Evolutionary conservation across 495 filamentous ascomycete genomes (phyloP), one percentile per base, ranked within the genome.

Genomic region (Trichodelitschia bisporula): DNA sequence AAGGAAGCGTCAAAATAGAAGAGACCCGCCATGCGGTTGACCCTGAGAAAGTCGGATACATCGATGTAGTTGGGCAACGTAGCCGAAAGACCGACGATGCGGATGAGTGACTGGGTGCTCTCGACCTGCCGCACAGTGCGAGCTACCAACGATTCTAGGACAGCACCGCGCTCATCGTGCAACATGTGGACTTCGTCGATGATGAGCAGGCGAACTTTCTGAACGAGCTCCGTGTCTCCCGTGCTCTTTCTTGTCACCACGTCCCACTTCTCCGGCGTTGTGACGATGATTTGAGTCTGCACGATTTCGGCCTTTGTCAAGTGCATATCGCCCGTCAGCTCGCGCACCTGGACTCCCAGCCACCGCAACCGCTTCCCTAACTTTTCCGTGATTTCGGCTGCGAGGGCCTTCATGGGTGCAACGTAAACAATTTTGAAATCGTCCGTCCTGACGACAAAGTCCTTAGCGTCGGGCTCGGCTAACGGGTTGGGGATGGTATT

Each of bases 121-220:
- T 99, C 86, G 0, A 99, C 86, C 40, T 99, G 86, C 26, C 86
- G 64, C 53, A 93, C 71, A 1, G 86, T 99, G 28, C 86, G 66
- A 3, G 86, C 86, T 12, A 95, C 86, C 29, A 99, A 55, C 4
- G 80, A 91, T 44, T 99, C 86, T 29, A 99, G 61, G 8, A 99
- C 89, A 4, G 86, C 80, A 42, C 86, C 86, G 42, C 86, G 69
- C 45, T 93, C 86, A 46, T 99, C 86, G 43, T 99, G 86, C 39
- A 99, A 70, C 86, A 99, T 99, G 42, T 99, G 86, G 2, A 99
- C 86, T 53, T 99, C 86, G 49, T 99, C 86, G 43, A 99, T 92
- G 39, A 99, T 95, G 30, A 99, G 62, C 18, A 99, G 55, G 12
- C 86, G 67, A 8, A 99, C 86, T 42, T 99, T 97, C 42, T 95